Evolutionary conservation across 148 eudicot genomes (phyloP), one percentile per base, ranked within the genome.

Genomic region (Dianthus caryophyllus): DNA sequence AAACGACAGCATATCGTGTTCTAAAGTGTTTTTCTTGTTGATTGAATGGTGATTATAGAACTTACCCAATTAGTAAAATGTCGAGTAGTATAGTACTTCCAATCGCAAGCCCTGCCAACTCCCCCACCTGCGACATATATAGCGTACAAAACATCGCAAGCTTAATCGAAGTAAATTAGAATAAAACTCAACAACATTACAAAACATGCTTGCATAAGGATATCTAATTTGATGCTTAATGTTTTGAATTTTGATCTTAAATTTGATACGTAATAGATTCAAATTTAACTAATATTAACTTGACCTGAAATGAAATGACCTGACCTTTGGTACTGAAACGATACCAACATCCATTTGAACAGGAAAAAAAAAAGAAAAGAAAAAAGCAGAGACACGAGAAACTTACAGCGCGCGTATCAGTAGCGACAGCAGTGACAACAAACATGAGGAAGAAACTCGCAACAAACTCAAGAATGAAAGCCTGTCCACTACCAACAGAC

Each of bases 51-150:
- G 38, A 33, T 33, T 33, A 41, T 55, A 9, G 14, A 73, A 65
- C 75, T 66, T 18, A 78, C 81, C 81, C 84, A 31, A 80, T 73
- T 4, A 76, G 65, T 18, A 78, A 75, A 33, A 82, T 70, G 54
- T 76, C 75, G 26, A 81, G 85, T 47, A 78, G 56, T 69, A 81
- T 80, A 16, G 82, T 67, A 26, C 70, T 80, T 53, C 85, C 85
- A 7, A 81, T 77, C 22, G 77, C 85, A 24, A 81, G 38, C 6
- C 82, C 85, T 16, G 82, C 82, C 14, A 81, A 30, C 60, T 81
- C 85, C 0, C 85, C 82, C 22, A 82, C 82, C 80, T 82, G 75
- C 15, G n/a, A n/a, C n/a, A n/a, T n/a, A n/a, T n/a, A n/a, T n/a
- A n/a, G n/a, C n/a, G n/a, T n/a, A n/a, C n/a, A 65, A 66, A 46